Conservation (phyloP, 805 yeast species). For the Myxozyma geophila region DNA sequence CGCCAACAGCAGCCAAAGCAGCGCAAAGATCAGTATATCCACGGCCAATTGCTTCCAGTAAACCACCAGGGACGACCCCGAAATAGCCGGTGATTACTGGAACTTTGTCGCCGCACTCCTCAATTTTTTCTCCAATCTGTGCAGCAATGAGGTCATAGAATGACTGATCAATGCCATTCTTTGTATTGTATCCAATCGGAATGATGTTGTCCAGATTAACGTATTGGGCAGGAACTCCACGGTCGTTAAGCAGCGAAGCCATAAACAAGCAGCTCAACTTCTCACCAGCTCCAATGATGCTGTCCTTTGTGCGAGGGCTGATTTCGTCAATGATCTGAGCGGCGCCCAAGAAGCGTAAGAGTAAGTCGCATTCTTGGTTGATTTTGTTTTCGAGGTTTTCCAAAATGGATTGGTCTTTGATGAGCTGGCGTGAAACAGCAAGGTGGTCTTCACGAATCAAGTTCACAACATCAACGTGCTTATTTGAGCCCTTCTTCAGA, state of each 20-base stretch:
- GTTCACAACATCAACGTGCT: conserved; percentile 63
- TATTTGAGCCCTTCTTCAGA: conserved; percentile 51
- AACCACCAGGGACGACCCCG: conserved; percentile 94
- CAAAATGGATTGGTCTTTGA: conserved; percentile 55
- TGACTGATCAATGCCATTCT: conserved; percentile 63
- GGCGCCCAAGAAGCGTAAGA: conserved; percentile 76
- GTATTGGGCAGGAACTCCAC: conserved; percentile 75
- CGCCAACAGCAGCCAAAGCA: conserved; percentile 91
- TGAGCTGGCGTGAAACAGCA: conserved; percentile 63
- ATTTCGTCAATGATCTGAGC: conserved; percentile 92
- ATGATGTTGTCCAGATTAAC: conserved; percentile 78
- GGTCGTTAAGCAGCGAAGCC: conserved; percentile 81
- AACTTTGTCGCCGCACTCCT: conserved; percentile 45
- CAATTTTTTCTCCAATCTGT: conserved; percentile 55
- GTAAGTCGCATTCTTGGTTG: conserved; percentile 65
- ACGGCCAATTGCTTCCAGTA: conserved; percentile 90
- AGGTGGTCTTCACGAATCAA: conserved; percentile 79
- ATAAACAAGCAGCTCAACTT: conserved; percentile 88
- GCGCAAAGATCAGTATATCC: conserved; percentile 99
- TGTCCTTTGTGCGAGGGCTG: conserved; percentile 82
- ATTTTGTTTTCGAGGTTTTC: conserved; percentile 63
- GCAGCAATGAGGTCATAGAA: conserved; percentile 61
- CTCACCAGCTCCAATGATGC: conserved; percentile 92
- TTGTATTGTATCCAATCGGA: conserved; percentile 61
- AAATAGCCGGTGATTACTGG: conserved; percentile 97